phyloP scores from a whole-genome alignment of 129 eudicot genomes.

The Saussurea involucrata region DNA sequence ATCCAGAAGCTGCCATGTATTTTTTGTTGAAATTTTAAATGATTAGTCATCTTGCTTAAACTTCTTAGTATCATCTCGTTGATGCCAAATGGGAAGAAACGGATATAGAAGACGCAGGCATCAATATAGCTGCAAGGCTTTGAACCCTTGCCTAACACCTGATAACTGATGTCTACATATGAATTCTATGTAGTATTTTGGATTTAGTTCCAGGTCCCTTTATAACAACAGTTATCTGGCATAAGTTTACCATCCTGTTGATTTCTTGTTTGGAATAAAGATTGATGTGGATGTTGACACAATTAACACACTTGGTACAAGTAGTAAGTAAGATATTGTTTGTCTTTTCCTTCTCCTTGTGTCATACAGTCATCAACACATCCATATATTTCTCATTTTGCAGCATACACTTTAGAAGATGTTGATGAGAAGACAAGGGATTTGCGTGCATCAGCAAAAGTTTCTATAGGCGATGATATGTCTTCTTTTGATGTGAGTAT shows the following conservation, averaged over 20 bases:
- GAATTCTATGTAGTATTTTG: conserved; percentile 13
- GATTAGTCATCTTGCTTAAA: neutral
- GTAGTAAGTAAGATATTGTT: neutral
- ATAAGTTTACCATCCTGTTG: neutral
- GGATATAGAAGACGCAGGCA: neutral
- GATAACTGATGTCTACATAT: neutral
- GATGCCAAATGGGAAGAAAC: conserved; percentile 5
- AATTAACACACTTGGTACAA: neutral
- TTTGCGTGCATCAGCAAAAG: conserved; percentile 55
- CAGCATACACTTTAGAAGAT: conserved; percentile 72
- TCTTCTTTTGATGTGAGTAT: conserved; percentile 60
- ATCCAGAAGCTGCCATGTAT: neutral
- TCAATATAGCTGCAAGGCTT: neutral
- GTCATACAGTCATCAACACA: neutral
- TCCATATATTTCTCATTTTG: conserved; percentile 9
- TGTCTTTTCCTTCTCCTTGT: neutral
- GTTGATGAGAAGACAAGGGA: conserved; percentile 62
- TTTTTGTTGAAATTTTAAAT: conserved; percentile 1
- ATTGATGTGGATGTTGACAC: neutral
- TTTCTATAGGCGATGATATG: conserved; percentile 38
- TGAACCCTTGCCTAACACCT: neutral
- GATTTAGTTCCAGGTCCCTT: neutral
- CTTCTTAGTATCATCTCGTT: neutral
- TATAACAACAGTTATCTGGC: neutral
- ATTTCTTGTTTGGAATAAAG: conserved; percentile 6